Base-by-base conservation (phyloP, 257 asterid species). In the Forsythia viridissima region DNA sequence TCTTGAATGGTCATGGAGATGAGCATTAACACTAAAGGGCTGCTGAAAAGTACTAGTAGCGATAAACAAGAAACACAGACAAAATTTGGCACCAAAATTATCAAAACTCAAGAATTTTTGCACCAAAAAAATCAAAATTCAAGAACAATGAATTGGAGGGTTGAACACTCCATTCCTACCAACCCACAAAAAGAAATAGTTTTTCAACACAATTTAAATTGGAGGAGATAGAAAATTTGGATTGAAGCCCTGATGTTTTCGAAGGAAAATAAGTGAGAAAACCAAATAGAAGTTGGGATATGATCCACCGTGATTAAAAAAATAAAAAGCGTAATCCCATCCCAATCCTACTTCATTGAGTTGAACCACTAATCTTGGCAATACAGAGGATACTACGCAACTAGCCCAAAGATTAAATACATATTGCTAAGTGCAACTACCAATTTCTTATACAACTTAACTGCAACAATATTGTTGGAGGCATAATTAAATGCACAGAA, bases 21-120 rank as follows among this genome's bases (percentile, higher is more conserved):
- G 87, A 78, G 89, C 84, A 52, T 41, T 79, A 77, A 87, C 65
- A 59, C 86, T 61, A 21, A 86, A 76, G 51, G 91, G 88, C 83
- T 78, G 86, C 71, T 59, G 88, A 81, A 79, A 80, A 71, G 40
- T 75, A 78, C 85, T 86, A 77, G 81, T 72, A 30, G 89, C 91
- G 97, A 93, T 93, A 38, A 77, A 74, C 3, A 79, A 72, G 68
- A 48, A 69, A 30, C 59, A 67, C 72, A 40, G 70, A 30, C 16
- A n/a, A 15, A 65, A n/a, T 7, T 75, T 43, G 3, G 66, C 13
- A 65, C 7, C 3, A 66, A 21, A 73, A 74, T 43, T 7, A 51
- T 51, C n/a, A 20, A 5, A n/a, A 20, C 11, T 43, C 10, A 43
- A 43, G 51, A 43, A 43, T 43, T 43, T n/a, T 24, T 12, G 73